Evolutionary conservation across 2,329 filamentous ascomycete species (phyloP).

Genomic region (Albifimbria verrucaria): DNA sequence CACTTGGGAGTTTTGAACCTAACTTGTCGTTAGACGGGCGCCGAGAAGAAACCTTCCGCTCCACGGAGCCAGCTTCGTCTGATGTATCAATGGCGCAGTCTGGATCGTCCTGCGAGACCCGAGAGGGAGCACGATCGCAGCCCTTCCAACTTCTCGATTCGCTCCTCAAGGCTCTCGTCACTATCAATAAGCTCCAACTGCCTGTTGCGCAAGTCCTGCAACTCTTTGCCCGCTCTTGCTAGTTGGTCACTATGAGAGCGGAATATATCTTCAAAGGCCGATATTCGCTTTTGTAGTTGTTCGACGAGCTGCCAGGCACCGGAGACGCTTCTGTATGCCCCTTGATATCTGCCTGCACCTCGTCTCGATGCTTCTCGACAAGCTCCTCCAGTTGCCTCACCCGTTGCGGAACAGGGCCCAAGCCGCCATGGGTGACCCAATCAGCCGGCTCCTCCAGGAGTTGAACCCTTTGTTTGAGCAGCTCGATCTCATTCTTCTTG

Average conservation of each 20-base stretch:
- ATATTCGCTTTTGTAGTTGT: slow-evolving; percentile 37
- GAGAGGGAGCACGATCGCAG: slow-evolving; percentile 5
- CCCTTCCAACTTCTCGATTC: slow-evolving; percentile 44
- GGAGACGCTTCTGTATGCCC: slow-evolving; percentile 52
- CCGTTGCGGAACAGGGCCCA: slow-evolving; percentile 38
- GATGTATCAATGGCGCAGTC: not conserved
- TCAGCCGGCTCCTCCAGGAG: slow-evolving; percentile 29
- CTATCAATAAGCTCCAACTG: slow-evolving; percentile 49
- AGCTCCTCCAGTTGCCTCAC: slow-evolving; percentile 51
- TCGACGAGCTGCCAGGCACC: slow-evolving; percentile 51
- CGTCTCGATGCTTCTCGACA: slow-evolving; percentile 49
- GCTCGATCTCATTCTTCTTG: slow-evolving; percentile 36
- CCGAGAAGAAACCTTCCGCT: not conserved
- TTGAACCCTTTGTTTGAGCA: slow-evolving; percentile 21
- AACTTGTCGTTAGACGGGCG: not conserved
- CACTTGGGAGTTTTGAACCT: not conserved
- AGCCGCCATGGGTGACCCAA: slow-evolving; percentile 31
- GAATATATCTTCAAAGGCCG: slow-evolving; percentile 32
- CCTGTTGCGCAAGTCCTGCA: slow-evolving; percentile 44
- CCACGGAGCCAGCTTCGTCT: not conserved
- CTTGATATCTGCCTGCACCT: slow-evolving; percentile 50
- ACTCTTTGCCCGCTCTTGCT: slow-evolving; percentile 33
- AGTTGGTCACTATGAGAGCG: slow-evolving; percentile 39
- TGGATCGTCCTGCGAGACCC: not conserved
- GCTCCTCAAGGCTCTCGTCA: slow-evolving; percentile 51